Percentiles rank a stretch among this genome's conserved stretches.
Evolutionary conservation across 1,139 yeast species (phyloP).

Genomic region (Kazachstania sp.): DNA sequence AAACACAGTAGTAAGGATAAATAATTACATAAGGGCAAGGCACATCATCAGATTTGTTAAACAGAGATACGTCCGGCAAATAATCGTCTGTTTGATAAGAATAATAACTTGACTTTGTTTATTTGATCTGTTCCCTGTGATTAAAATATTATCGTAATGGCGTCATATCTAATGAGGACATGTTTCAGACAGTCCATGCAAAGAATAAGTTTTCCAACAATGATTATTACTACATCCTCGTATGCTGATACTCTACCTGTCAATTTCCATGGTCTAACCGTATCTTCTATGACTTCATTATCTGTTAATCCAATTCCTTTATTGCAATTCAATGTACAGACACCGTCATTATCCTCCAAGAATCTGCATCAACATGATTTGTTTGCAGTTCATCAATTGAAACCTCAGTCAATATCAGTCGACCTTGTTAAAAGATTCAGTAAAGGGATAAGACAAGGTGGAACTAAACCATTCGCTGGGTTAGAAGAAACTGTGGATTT

Average conservation of each 20-base stretch:
- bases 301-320: conserved; percentile 66
- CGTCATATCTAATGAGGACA: conserved; percentile 13
- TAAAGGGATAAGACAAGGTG: conserved; percentile 39
- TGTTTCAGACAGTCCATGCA: conserved; percentile 34
- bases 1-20: too few relatives aligned
- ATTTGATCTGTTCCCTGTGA: too few relatives aligned
- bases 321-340: conserved; percentile 71
- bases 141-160: not conserved
- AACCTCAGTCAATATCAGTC: conserved; percentile 47
- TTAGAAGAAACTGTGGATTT: conserved; percentile 29
- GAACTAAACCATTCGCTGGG: conserved; percentile 39
- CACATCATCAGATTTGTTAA: too few relatives aligned
- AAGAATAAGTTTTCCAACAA: conserved; percentile 34
- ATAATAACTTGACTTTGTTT: too few relatives aligned
- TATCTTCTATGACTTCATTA: conserved; percentile 73
- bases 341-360: conserved; percentile 70
- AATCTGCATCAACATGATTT: conserved; percentile 46
- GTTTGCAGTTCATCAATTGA: conserved; percentile 69
- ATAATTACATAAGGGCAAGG: too few relatives aligned
- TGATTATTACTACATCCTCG: conserved; percentile 35
- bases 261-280: conserved; percentile 55
- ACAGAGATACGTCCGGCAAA: too few relatives aligned
- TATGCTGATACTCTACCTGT: conserved; percentile 14
- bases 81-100: too few relatives aligned
- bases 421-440: conserved; percentile 53